Conservation (phyloP, 2,329 filamentous ascomycete species). For the Torrubiella hemipterigena region DNA sequence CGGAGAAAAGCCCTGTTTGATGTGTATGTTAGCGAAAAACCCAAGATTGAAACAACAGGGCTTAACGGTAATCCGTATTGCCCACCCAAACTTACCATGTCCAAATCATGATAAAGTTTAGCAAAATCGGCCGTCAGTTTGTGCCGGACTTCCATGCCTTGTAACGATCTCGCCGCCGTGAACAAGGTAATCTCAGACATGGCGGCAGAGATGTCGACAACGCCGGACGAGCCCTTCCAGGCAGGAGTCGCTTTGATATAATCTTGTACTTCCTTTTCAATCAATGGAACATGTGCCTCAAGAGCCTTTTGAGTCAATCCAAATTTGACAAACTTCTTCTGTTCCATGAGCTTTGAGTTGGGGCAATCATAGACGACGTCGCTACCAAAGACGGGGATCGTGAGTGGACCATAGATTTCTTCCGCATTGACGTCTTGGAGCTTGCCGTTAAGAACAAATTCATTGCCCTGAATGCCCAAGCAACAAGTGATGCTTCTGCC, state of each 20-base stretch:
- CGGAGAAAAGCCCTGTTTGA: conserved; percentile 60
- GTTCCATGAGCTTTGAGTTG: conserved; percentile 77
- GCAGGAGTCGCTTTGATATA: conserved; percentile 46
- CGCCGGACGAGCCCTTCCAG: conserved; percentile 49
- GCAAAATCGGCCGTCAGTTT: conserved; percentile 63
- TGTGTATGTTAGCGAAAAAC: conserved; percentile 1
- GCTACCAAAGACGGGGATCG: conserved; percentile 54
- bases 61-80: too few relatives aligned
- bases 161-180: conserved; percentile 64
- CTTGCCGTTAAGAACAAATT: conserved; percentile 44
- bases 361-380: conserved; percentile 78
- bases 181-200: conserved; percentile 73
- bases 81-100: too few relatives aligned
- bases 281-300: conserved; percentile 55
- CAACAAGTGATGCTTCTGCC: conserved; percentile 37
- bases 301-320: conserved; percentile 55
- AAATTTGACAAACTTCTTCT: conserved; percentile 74
- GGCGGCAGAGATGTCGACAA: conserved; percentile 49
- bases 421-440: conserved; percentile 40
- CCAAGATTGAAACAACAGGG: neutral
- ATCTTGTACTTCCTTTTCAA: conserved; percentile 54
- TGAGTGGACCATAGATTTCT: conserved; percentile 39
- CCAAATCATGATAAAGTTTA: conserved; percentile 66
- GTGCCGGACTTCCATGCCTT: conserved; percentile 63
- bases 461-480: conserved; percentile 38